Evolutionary conservation across 805 yeast genomes (phyloP), one percentile per base, ranked within the genome.

Genomic region (Martiniozyma abietophila): DNA sequence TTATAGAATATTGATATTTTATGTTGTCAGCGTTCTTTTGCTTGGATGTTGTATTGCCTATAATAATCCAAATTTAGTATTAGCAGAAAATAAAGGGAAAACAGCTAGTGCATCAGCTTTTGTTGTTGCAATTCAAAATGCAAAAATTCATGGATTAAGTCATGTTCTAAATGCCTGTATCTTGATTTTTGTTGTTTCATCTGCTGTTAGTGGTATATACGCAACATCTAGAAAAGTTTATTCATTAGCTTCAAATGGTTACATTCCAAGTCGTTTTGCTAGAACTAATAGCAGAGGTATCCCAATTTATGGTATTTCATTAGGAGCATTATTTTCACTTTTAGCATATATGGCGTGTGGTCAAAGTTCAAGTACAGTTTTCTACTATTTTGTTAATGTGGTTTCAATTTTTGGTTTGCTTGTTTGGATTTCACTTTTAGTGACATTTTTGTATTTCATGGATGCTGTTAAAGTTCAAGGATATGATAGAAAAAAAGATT

Each of bases 21-120:
- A 75, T 62, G 44, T 73, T 34, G 53, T 64, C 19, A 64, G 76
- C 25, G 67, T 67, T 34, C 64, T 71, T 43, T 59, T 71, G 40
- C 52, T 74, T 40, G 78, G 80, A 34, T 65, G 71, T 62, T 61
- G 74, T 47, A 79, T 72, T 35, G 66, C 75, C 16, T 65, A 68
- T 38, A 61, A 61, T 36, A 73, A 71, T 48, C 60, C 62, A 11
- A 46, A 50, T 24, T 58, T 64, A 29, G 41, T 65, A 31, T 48
- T 54, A 36, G 75, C 76, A 10, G 65, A 73, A 11, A 39, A 29
- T 15, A 67, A 73, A 34, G 35, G 58, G 11, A 58, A 71, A 2
- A 60, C 65, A 26, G 85, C 86, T 3, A 68, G 78, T 27, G 86
- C 89, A 15, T 79, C 89, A 11, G 94, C 94, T 26, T 82, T 81